These are phyloP conservation scores for Psilocybe subaeruginosa DNA, from an alignment of 768 basidiomycete species.

Conservation along the genomic window DNA sequence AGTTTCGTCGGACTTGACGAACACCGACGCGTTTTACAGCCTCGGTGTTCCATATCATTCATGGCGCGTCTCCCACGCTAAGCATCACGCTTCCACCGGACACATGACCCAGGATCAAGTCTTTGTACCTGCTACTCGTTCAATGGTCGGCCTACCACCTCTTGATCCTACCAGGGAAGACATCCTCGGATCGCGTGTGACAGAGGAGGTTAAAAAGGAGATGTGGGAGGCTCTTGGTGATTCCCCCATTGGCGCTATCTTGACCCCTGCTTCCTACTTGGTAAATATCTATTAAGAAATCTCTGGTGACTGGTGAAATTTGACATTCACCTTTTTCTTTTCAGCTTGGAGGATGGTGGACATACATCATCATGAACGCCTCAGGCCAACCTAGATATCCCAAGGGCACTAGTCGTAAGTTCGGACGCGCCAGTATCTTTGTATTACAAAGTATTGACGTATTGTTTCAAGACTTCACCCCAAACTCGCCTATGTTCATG, in stretches of 20 bases:
- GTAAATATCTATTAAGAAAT: conserved; percentile 36
- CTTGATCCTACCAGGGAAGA: conserved; percentile 74
- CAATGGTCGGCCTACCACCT: conserved; percentile 62
- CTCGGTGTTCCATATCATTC: conserved; percentile 96
- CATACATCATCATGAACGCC: conserved; percentile 81
- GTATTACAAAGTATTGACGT: not conserved
- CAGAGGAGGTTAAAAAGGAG: conserved; percentile 69
- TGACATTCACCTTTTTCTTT: not conserved
- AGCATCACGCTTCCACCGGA: conserved; percentile 93
- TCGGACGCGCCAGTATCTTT: not conserved
- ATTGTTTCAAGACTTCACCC: conserved; percentile 66
- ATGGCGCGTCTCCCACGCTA: conserved; percentile 93
- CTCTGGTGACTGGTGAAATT: not conserved
- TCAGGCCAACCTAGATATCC: conserved; percentile 88
- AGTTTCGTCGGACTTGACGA: conserved; percentile 13
- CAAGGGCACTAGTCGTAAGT: conserved; percentile 75
- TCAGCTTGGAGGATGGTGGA: conserved; percentile 79
- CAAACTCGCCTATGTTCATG: conserved; percentile 80
- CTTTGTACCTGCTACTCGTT: conserved; percentile 90
- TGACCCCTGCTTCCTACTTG: conserved; percentile 59
- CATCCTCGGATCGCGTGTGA: conserved; percentile 62
- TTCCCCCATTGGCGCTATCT: conserved; percentile 75
- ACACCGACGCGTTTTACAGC: conserved; percentile 40
- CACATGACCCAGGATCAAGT: conserved; percentile 97
- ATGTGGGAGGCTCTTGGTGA: conserved; percentile 89